phyloP scores from a whole-genome alignment of 169 alveolate genomes.

The Eimeria praecox region DNA sequence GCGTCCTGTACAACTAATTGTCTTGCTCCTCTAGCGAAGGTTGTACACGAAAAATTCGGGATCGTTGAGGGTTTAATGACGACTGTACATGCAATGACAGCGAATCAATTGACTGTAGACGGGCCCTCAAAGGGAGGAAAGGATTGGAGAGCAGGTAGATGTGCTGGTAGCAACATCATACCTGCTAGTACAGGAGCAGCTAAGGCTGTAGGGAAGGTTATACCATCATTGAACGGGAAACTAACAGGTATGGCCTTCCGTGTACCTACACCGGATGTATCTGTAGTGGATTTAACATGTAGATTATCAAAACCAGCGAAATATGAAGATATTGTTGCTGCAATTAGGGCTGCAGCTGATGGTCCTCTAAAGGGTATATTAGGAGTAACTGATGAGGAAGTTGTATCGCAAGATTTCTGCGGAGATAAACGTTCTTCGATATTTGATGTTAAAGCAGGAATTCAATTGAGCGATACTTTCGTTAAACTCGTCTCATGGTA shows the following conservation, averaged over 20 bases:
- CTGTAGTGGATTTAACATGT: slow-evolving; percentile 99
- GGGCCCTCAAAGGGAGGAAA: slow-evolving; percentile 99
- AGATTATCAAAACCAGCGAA: slow-evolving; percentile 97
- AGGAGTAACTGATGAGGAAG: slow-evolving; percentile 98
- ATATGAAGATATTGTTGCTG: slow-evolving; percentile 96
- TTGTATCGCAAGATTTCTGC: slow-evolving; percentile 98
- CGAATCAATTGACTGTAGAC: slow-evolving; percentile 99
- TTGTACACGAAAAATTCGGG: slow-evolving; percentile 98
- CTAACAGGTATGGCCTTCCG: slow-evolving; percentile 99
- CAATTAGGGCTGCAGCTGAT: slow-evolving; percentile 95
- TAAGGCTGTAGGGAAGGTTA: slow-evolving; percentile 99
- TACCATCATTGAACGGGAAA: slow-evolving; percentile 99
- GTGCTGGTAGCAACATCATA: slow-evolving; percentile 98
- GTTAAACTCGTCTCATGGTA: slow-evolving; percentile 99
- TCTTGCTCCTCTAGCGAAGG: slow-evolving; percentile 99
- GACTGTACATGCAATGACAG: slow-evolving; percentile 99
- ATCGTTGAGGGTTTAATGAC: slow-evolving; percentile 99
- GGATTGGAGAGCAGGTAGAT: slow-evolving; percentile 99
- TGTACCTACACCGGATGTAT: slow-evolving; percentile 99
- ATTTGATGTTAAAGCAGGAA: slow-evolving; percentile 98
- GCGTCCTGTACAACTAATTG: slow-evolving; percentile 99
- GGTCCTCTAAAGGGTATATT: slow-evolving; percentile 96
- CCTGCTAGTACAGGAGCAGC: slow-evolving; percentile 99
- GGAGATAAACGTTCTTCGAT: slow-evolving; percentile 97
- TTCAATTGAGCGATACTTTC: slow-evolving; percentile 97